Evolutionary conservation across 2,329 filamentous ascomycete species (phyloP).

Genomic region (Pestalotiopsis sp.): DNA sequence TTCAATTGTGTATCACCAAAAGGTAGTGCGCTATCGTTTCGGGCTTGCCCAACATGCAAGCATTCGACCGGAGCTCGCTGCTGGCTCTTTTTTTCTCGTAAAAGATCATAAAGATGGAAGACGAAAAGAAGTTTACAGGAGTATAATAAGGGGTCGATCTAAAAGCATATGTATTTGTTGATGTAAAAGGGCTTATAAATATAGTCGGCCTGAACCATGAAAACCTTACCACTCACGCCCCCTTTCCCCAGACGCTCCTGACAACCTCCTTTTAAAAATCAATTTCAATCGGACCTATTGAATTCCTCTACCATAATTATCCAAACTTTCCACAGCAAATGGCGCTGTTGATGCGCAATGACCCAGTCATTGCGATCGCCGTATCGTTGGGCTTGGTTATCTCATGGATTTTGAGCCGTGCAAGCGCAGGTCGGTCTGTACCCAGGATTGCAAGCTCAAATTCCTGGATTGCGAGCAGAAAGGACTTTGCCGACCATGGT

Average conservation of each 20-base stretch:
- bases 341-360: neutral
- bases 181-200: no score
- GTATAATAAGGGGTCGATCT: no score
- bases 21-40: neutral
- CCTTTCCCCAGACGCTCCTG: no score
- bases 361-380: neutral
- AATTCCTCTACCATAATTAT: neutral
- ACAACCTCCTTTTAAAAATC: no score
- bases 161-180: no score
- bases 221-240: no score
- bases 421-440: neutral
- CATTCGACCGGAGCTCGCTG: neutral
- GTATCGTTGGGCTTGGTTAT: neutral
- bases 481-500: neutral
- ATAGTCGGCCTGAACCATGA: no score
- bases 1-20: neutral
- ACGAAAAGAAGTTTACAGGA: no score
- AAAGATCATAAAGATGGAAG: neutral
- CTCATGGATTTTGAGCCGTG: neutral
- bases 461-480: neutral
- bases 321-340: neutral
- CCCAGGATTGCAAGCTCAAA: neutral
- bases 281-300: neutral
- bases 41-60: neutral
- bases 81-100: neutral